Percentiles rank a stretch among this genome's conserved stretches.
These are phyloP conservation scores for Penicillium psychrosexuale DNA, from an alignment of 2,329 filamentous ascomycete species.

Conservation along the genomic window DNA sequence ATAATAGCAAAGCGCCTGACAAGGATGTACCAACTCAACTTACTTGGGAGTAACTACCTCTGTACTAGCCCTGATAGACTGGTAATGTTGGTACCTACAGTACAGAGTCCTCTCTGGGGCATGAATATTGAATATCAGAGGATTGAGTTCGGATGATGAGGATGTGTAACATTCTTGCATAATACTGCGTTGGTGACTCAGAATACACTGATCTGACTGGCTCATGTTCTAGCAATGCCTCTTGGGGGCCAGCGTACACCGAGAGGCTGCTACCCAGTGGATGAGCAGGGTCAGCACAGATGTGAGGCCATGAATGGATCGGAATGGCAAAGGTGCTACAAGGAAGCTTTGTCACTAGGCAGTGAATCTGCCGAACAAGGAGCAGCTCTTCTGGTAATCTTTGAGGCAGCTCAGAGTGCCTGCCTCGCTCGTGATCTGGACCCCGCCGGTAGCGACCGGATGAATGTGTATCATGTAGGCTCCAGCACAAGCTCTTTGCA, in stretches of 20 bases:
- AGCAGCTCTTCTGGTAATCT: neutral
- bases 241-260: neutral
- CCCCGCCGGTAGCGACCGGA: neutral
- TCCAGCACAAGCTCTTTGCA: neutral
- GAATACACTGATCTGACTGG: slow-evolving; percentile 1
- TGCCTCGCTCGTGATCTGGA: neutral
- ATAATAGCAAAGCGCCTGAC: no score
- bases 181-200: neutral
- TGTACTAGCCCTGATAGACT: neutral
- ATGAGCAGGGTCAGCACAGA: neutral
- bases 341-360: neutral
- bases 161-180: slow-evolving; percentile 7
- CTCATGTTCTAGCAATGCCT: neutral
- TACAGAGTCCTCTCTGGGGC: neutral
- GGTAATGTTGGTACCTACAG: neutral
- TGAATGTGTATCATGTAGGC: neutral
- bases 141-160: neutral
- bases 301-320: neutral
- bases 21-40: neutral
- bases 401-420: neutral
- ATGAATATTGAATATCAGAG: neutral
- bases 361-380: neutral
- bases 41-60: neutral
- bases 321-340: neutral
- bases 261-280: neutral